Conservation (phyloP, 306 rosid genomes). For the Malus sieversii region DNA sequence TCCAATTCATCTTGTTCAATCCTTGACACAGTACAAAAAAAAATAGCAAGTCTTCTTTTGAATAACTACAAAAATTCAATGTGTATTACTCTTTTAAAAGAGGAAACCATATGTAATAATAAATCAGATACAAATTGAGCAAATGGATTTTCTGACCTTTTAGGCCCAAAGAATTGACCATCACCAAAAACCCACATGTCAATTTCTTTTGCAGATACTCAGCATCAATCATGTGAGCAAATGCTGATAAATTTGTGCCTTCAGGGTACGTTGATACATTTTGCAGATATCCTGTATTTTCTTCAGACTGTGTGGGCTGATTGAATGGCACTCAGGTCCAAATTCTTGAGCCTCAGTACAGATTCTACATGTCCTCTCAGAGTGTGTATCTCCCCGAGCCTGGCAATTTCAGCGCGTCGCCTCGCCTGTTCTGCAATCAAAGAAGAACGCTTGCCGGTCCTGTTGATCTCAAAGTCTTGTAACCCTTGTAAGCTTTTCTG, state of each 20-base stretch:
- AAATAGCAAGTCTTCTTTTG: neutral
- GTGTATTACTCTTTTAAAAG: neutral
- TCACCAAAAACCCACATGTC: slow-evolving; percentile 4
- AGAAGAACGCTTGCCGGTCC: slow-evolving; percentile 35
- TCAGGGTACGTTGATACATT: neutral
- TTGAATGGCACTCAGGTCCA: slow-evolving; percentile 36
- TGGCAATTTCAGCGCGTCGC: slow-evolving; percentile 72
- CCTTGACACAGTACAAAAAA: neutral
- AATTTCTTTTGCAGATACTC: slow-evolving; percentile 6
- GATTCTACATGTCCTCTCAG: slow-evolving; percentile 76
- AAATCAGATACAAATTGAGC: neutral
- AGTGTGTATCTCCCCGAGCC: slow-evolving; percentile 67
- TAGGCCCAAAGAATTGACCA: slow-evolving; percentile 11
- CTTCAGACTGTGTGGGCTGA: slow-evolving; percentile 63
- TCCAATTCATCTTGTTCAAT: neutral
- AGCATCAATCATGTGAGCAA: slow-evolving; percentile 17
- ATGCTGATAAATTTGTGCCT: slow-evolving; percentile 17
- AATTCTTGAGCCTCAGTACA: slow-evolving; percentile 58
- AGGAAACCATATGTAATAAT: neutral
- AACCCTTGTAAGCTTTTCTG: slow-evolving; percentile 72
- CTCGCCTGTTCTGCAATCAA: slow-evolving; percentile 61
- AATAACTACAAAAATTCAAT: neutral
- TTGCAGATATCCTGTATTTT: neutral
- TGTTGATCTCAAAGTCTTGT: slow-evolving; percentile 32
- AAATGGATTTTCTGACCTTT: neutral